These are phyloP conservation scores for Teratosphaeria destructans DNA, from an alignment of 2,329 filamentous ascomycete species.

Conservation along the genomic window DNA sequence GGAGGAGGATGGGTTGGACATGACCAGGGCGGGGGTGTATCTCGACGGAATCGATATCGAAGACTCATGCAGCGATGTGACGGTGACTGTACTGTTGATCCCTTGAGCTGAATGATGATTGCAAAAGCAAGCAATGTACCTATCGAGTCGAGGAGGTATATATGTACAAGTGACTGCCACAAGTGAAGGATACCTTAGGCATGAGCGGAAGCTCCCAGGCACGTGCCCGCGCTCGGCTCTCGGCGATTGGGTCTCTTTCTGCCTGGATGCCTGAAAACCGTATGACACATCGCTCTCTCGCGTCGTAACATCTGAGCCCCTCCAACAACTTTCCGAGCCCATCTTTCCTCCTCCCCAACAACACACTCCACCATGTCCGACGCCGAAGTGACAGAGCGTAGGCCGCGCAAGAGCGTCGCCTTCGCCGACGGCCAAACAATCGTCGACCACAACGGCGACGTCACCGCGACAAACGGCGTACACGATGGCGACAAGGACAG, in stretches of 20 bases:
- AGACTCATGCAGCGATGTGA: not conserved
- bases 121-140: not conserved
- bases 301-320: not conserved
- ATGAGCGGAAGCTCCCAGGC: no score
- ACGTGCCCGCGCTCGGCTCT: not conserved
- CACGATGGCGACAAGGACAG: slow-evolving; percentile 63
- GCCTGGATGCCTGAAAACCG: not conserved
- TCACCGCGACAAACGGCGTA: slow-evolving; percentile 57
- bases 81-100: not conserved
- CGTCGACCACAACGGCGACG: slow-evolving; percentile 79
- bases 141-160: no score
- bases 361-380: slow-evolving; percentile 43
- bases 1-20: slow-evolving; percentile 39
- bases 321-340: not conserved
- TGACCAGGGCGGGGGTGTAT: slow-evolving; percentile 1
- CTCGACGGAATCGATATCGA: not conserved
- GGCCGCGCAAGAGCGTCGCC: slow-evolving; percentile 83
- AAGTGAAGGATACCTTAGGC: not conserved
- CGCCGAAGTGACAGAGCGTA: slow-evolving; percentile 44
- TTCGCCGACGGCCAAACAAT: slow-evolving; percentile 82
- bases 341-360: not conserved
- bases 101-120: not conserved
- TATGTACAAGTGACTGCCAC: not conserved
- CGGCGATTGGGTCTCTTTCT: not conserved
- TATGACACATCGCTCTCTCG: not conserved